phyloP scores from a whole-genome alignment of 345 rosid genomes.

The Eucalyptus tenuipes region DNA sequence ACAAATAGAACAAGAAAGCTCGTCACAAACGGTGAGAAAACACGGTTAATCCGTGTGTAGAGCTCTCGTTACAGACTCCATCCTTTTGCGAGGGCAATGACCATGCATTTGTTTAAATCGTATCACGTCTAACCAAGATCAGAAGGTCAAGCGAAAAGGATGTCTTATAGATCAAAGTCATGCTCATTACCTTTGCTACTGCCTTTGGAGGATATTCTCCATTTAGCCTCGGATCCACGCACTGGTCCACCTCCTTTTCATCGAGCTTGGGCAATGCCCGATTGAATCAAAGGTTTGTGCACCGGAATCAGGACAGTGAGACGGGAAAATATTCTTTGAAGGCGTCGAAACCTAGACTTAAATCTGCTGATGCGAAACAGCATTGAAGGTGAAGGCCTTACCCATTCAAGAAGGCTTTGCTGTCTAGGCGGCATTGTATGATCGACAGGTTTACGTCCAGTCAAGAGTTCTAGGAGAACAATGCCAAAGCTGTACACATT shows the following conservation, averaged over 20 bases:
- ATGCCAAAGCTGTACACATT: background rate
- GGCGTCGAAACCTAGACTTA: background rate
- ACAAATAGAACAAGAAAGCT: background rate
- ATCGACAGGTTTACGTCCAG: constrained; percentile 7
- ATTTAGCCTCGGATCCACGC: constrained; percentile 23
- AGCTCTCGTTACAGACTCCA: background rate
- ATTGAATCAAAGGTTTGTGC: background rate
- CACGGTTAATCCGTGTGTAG: background rate
- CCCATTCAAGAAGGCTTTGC: constrained; percentile 32
- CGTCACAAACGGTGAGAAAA: background rate
- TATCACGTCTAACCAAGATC: background rate
- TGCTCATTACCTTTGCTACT: background rate
- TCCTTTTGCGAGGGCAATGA: background rate
- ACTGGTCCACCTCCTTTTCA: constrained; percentile 30
- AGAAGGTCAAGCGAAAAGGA: background rate
- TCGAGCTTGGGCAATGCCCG: constrained; percentile 1
- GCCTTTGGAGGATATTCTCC: constrained; percentile 1
- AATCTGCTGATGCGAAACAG: background rate
- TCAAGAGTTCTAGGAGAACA: background rate
- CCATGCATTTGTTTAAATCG: background rate
- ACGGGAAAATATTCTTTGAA: background rate
- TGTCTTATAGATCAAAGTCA: background rate
- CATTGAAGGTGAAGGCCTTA: background rate
- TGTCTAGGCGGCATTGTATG: constrained; percentile 28
- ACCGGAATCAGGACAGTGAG: background rate